Conservation (phyloP, 768 basidiomycete genomes). For the Rubroboletus satanas region DNA sequence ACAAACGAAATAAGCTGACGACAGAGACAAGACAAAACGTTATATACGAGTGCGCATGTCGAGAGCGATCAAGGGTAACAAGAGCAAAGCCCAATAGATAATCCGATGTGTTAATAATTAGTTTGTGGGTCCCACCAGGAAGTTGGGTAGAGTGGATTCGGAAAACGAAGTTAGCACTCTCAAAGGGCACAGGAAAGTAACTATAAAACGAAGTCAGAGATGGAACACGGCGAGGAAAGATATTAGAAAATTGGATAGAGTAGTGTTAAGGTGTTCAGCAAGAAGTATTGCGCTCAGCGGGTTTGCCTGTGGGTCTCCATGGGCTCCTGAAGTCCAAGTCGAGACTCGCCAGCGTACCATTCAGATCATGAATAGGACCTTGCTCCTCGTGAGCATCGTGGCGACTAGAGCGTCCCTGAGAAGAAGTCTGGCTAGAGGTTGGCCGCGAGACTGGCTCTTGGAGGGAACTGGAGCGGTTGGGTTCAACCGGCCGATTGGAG, state of each 20-base stretch:
- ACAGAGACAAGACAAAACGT: constrained; percentile 33
- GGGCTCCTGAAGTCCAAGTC: constrained; percentile 49
- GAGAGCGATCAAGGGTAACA: constrained; percentile 37
- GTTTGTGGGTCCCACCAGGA: constrained; percentile 24
- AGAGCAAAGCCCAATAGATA: constrained; percentile 31
- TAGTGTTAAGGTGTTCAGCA: constrained; percentile 16
- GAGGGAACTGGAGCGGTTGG: constrained; percentile 41
- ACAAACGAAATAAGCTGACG: constrained; percentile 25
- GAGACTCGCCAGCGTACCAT: constrained; percentile 72
- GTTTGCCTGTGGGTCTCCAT: constrained; percentile 31
- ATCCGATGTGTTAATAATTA: constrained; percentile 29
- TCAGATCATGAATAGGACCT: constrained; percentile 63
- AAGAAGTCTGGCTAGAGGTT: constrained; percentile 42
- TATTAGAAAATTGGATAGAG: constrained; percentile 4
- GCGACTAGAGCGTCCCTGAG: constrained; percentile 21
- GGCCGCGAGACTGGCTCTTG: constrained; percentile 54
- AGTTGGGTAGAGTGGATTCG: constrained; percentile 16
- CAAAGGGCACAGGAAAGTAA: constrained; percentile 9
- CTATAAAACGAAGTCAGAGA: constrained; percentile 24
- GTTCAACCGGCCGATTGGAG: constrained; percentile 35
- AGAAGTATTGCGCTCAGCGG: constrained; percentile 17
- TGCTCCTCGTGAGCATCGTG: constrained; percentile 37
- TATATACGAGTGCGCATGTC: constrained; percentile 34
- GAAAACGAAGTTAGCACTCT: constrained; percentile 17
- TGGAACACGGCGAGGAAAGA: constrained; percentile 10